Base-by-base conservation (phyloP, 2,329 filamentous ascomycete species). In the Fusarium sp. region DNA sequence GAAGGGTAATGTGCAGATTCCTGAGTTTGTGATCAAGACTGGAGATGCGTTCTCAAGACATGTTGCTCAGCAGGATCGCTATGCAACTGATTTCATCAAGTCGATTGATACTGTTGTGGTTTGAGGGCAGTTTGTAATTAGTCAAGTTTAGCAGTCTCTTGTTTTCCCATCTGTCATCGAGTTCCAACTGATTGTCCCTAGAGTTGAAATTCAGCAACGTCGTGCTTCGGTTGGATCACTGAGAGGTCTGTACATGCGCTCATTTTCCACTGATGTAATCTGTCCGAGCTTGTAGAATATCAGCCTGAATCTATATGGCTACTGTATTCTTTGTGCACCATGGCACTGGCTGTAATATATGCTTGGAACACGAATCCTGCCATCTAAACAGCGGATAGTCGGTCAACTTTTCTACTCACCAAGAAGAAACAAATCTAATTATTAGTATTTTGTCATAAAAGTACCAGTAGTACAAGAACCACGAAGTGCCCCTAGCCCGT, bases 11-110 rank as follows among this genome's bases (percentile, higher is more conserved):
- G 23, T 73, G 10, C 43, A 50, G 25, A 59, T 74, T 19, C 71
- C 71, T 1, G 71, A 74, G 46, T 74, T 67, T 60, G 55, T 67
- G 39, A 65, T 74, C 43, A 72, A 65, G 67, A 46, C 71, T 6
- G 65, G 65, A 14, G 69, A 72, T 42, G 44, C 45, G 10, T 72
- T 72, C 46, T 61, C 69, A 44, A 59, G 69, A 43, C 48, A 64
- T 25, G 39, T 72, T 51, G 66, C 69, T 21, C 44, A 31, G 45
- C 69, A 72, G 56, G 69, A 72, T 44, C 56, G 46, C 6, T 65
- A 67, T 28, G 69, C 69, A 7, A 34, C 31, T 41, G 69, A 70
- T 3, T 71, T 71, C 37, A 57, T 71, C 18, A 43, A 41, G 9
- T 58, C 58, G 31, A 70, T 71, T 43, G 69, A 71, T n/a, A 26